Base-by-base conservation (phyloP, 2,329 filamentous ascomycete species). In the Pseudogymnoascus sp. region DNA sequence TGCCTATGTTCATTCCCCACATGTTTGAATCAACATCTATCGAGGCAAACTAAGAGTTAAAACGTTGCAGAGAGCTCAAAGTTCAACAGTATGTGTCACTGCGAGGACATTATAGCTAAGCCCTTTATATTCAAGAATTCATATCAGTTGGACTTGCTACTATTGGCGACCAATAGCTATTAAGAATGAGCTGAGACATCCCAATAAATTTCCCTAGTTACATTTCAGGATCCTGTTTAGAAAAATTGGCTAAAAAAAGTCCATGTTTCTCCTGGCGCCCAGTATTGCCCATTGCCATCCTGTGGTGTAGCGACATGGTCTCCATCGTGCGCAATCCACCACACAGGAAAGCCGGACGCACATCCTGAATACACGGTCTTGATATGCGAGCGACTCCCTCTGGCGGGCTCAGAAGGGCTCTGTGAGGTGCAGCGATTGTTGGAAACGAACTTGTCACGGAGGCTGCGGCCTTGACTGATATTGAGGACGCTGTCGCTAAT, bases 361-460 rank as follows among this genome's bases (percentile, higher is more conserved):
- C 74, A 76, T 6, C 71, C 67, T 14, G 65, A 10, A 61, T 69
- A 73, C 10, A 49, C 31, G 59, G 65, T 67, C 29, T 66, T 64
- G n/a, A 65, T 37, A 52, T 52, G 43, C 43, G 60, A 61, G 29
- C 59, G 58, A n/a, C 61, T 61, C 61, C 64, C 26, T 52, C 7
- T 52, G 66, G 69, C 61, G 63, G 68, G 59, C 63, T 65, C 35
- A 64, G 66, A 23, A 39, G 63, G 37, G 63, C 61, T 49, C 63
- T 68, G n/a, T 66, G 65, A 6, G n/a, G 19, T n/a, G 49, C 55
- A 78, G 6, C 73, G 72, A 59, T 77, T 78, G 61, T 76, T 74
- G 45, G 61, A 63, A 12, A 74, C 71, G 63, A 77, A 77, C 38
- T 67, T 70, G 62, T 77, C 74, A 6, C 74, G 71, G 63, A 77